Evolutionary conservation across 2,329 filamentous ascomycete species (phyloP).

Genomic region (Colletotrichum gigasporum): DNA sequence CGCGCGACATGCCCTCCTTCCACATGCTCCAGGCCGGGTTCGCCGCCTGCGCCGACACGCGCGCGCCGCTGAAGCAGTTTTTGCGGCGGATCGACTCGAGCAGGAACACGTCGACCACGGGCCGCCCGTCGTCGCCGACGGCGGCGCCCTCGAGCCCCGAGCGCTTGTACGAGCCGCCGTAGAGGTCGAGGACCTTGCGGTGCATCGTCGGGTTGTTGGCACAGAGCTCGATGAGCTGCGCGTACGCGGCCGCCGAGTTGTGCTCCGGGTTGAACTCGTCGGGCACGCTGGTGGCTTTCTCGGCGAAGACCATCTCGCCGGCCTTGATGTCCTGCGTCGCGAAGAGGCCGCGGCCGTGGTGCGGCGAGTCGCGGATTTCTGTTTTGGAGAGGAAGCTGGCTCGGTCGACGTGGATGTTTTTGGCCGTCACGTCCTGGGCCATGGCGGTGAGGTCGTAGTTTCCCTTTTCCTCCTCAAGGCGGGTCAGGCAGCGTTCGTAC

Average conservation of each 20-base stretch:
- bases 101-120: conserved; percentile 49
- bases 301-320: conserved; percentile 52
- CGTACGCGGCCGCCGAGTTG: conserved; percentile 54
- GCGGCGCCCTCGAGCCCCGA: conserved; percentile 41
- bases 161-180: conserved; percentile 45
- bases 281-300: conserved; percentile 50
- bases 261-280: conserved; percentile 52
- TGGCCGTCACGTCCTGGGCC: conserved; percentile 22
- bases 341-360: conserved; percentile 53
- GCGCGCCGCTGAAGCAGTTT: conserved; percentile 49
- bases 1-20: conserved; percentile 36
- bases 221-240: conserved; percentile 49
- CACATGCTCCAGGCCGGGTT: conserved; percentile 35
- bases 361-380: conserved; percentile 40
- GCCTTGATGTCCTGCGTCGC: conserved; percentile 45
- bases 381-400: conserved; percentile 47
- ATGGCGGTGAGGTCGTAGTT: conserved; percentile 31
- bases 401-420: conserved; percentile 32
- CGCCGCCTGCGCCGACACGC: conserved; percentile 42
- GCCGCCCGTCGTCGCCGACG: conserved; percentile 46
- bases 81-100: conserved; percentile 51
- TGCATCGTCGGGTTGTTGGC: conserved; percentile 49
- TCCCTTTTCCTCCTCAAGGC: conserved; percentile 26
- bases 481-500: conserved; percentile 28
- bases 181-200: conserved; percentile 43